phyloP scores from a whole-genome alignment of 306 rosid species.

The Carpinus fangiana region DNA sequence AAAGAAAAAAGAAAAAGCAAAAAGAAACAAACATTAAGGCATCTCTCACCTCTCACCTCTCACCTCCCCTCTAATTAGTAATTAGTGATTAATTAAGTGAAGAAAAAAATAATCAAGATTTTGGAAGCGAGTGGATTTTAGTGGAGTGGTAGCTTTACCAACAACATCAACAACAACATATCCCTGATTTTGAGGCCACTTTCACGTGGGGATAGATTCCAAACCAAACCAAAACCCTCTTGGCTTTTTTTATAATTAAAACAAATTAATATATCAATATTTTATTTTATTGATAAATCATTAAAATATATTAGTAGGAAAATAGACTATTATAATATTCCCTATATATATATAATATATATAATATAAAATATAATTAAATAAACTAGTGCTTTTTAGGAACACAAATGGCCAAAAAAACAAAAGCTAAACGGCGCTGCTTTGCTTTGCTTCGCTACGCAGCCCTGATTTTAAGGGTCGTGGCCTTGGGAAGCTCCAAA shows the following conservation, averaged over 20 bases:
- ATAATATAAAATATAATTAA: constrained; percentile 24
- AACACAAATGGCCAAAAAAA: constrained; percentile 48
- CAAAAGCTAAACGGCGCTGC: constrained; percentile 61
- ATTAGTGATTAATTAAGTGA: neutral
- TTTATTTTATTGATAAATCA: constrained; percentile 1
- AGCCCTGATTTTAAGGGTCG: constrained; percentile 64
- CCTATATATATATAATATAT: constrained; percentile 13
- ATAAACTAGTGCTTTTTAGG: constrained; percentile 35
- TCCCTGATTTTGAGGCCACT: constrained; percentile 80
- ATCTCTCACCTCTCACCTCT: constrained; percentile 35
- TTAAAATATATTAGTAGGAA: neutral
- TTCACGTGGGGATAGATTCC: constrained; percentile 60
- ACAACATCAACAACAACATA: constrained; percentile 47
- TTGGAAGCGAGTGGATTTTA: constrained; percentile 25
- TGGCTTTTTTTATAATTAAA: neutral
- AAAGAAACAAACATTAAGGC: neutral
- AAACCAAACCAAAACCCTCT: constrained; percentile 31
- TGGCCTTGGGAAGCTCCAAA: constrained; percentile 55
- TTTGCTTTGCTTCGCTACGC: neutral
- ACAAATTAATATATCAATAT: neutral
- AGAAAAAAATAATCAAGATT: constrained; percentile 38
- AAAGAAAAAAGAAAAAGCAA: too few relatives aligned
- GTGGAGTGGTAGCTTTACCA: constrained; percentile 49
- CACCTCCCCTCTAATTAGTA: neutral
- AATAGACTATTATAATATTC: neutral